A percentile compares a stretch with the other conserved stretches of the same genome.
Evolutionary conservation across 1,139 yeast genomes (phyloP).

Genomic region (Debaryomyces sp.): DNA sequence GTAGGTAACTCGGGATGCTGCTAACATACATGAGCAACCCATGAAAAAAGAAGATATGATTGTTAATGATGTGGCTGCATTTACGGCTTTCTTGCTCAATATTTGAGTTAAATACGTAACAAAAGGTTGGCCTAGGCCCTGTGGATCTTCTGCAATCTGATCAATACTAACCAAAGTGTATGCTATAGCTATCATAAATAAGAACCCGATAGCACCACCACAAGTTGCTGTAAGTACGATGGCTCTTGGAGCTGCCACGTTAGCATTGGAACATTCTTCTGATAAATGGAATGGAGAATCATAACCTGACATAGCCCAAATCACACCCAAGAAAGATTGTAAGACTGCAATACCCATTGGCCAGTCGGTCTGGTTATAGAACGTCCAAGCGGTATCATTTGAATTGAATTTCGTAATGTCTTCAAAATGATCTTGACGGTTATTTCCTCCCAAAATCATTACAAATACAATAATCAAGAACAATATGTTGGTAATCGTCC

Average conservation of each 20-base stretch:
- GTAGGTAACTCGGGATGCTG: constrained; percentile 69
- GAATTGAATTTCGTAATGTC: constrained; percentile 50
- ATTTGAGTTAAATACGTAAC: constrained; percentile 60
- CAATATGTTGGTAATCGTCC: constrained; percentile 53
- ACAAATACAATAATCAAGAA: constrained; percentile 59
- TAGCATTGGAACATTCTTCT: constrained; percentile 71
- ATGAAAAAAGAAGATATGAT: constrained; percentile 62
- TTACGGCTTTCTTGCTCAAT: constrained; percentile 45
- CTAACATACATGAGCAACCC: constrained; percentile 73
- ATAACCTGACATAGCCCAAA: constrained; percentile 79
- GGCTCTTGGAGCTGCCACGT: constrained; percentile 66
- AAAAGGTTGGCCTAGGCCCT: constrained; percentile 66
- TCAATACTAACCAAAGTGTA: constrained; percentile 61
- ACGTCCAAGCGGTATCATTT: constrained; percentile 56
- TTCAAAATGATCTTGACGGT: constrained; percentile 36
- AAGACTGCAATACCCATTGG: constrained; percentile 65
- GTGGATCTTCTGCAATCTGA: constrained; percentile 51
- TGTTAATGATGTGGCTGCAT: constrained; percentile 62
- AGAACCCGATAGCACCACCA: constrained; percentile 66
- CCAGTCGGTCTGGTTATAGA: constrained; percentile 66
- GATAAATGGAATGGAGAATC: constrained; percentile 76
- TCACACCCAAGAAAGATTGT: constrained; percentile 64
- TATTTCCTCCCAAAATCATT: constrained; percentile 57
- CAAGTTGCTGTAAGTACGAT: constrained; percentile 63
- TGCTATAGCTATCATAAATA: constrained; percentile 66